phyloP scores from a whole-genome alignment of 2,329 filamentous ascomycete species.

The Escovopsis sp. region DNA sequence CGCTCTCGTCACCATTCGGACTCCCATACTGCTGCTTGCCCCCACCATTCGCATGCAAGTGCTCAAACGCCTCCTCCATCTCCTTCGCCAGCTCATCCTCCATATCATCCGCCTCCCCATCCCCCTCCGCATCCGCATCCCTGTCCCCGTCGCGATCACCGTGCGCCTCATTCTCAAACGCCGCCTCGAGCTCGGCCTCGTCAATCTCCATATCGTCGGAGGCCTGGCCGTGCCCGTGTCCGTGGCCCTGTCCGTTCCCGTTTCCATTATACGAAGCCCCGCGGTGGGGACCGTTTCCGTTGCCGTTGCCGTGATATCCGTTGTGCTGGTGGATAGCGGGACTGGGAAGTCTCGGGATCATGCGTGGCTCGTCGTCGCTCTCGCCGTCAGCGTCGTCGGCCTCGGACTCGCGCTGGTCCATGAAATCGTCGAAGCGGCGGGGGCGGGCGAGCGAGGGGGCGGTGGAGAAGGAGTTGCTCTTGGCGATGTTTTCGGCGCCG shows the following conservation, averaged over 20 bases:
- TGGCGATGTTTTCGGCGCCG: slow-evolving; percentile 25
- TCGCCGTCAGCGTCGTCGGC: slow-evolving; percentile 32
- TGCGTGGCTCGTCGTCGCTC: slow-evolving; percentile 31
- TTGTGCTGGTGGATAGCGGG: slow-evolving; percentile 27
- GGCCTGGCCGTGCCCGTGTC: background rate
- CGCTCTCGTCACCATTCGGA: slow-evolving; percentile 40
- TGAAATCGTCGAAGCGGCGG: slow-evolving; percentile 38
- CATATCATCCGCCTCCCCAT: slow-evolving; percentile 15
- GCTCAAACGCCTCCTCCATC: slow-evolving; percentile 32
- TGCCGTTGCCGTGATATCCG: background rate
- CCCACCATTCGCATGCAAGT: slow-evolving; percentile 34
- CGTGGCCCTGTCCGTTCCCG: no score
- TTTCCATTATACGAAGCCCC: background rate
- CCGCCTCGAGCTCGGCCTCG: slow-evolving; percentile 18
- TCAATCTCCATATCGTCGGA: slow-evolving; percentile 6
- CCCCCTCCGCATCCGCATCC: slow-evolving; percentile 9
- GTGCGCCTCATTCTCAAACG: slow-evolving; percentile 15
- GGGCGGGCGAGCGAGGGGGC: slow-evolving; percentile 31
- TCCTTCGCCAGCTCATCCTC: slow-evolving; percentile 32
- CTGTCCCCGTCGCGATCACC: no score
- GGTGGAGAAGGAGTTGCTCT: slow-evolving; percentile 30
- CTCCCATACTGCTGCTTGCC: slow-evolving; percentile 21
- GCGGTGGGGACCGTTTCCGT: slow-evolving; percentile 6
- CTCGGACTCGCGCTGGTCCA: slow-evolving; percentile 29
- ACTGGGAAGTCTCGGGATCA: slow-evolving; percentile 37